Percentiles rank a stretch among this genome's conserved stretches.
Conservation (phyloP, 2,329 filamentous ascomycete genomes). For the Leptographium procerum region DNA sequence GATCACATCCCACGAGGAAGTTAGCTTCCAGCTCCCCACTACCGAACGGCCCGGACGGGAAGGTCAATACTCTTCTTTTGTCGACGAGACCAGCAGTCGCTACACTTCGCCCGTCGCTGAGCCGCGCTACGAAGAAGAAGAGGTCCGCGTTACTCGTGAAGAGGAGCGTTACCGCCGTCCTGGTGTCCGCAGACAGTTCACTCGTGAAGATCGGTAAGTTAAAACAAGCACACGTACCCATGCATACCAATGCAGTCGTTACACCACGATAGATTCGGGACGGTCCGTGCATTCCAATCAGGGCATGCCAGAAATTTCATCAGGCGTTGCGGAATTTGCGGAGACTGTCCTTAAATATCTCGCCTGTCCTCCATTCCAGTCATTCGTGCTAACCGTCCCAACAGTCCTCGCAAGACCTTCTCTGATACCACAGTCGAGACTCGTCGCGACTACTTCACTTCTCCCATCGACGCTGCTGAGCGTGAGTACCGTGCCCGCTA, state of each 20-base stretch:
- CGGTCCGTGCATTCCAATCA: conserved; percentile 3
- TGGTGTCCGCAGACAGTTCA: conserved; percentile 46
- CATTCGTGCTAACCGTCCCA: neutral
- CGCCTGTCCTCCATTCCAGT: conserved; percentile 4
- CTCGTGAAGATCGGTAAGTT: conserved; percentile 45
- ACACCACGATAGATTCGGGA: no score
- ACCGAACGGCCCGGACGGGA: conserved; percentile 90
- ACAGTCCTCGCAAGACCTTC: conserved; percentile 33
- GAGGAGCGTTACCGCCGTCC: conserved; percentile 66
- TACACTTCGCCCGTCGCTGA: conserved; percentile 37
- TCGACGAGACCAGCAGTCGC: conserved; percentile 11
- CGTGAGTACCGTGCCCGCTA: conserved; percentile 53
- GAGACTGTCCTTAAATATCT: no score
- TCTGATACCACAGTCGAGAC: conserved; percentile 56
- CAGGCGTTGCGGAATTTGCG: no score
- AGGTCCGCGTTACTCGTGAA: conserved; percentile 70
- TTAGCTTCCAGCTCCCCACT: conserved; percentile 63
- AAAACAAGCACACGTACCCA: no score
- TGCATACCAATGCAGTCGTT: neutral
- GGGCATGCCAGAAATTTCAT: neutral
- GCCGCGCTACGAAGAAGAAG: conserved; percentile 58
- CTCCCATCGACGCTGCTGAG: conserved; percentile 51
- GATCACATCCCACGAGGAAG: conserved; percentile 65
- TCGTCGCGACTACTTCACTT: conserved; percentile 35
- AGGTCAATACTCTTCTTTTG: conserved; percentile 74